These are phyloP conservation scores for Talaromyces sp. DNA, from an alignment of 2,329 filamentous ascomycete species.

Conservation along the genomic window DNA sequence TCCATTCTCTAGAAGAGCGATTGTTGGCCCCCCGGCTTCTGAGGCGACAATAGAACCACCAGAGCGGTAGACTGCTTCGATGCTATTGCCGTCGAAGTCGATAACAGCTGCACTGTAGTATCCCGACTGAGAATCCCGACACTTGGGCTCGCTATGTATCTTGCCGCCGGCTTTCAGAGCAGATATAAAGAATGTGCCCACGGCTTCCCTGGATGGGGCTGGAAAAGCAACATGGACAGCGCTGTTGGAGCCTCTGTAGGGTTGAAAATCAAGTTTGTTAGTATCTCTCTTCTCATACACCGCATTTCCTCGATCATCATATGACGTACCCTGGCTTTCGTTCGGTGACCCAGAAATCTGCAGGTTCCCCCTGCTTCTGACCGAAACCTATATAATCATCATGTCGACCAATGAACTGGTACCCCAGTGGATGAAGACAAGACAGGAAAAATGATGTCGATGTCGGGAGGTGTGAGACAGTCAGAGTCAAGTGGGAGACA, in stretches of 20 bases:
- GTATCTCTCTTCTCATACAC: background rate
- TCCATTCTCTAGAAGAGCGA: constrained; percentile 41
- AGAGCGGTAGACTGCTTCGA: constrained; percentile 71
- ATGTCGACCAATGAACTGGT: constrained; percentile 68
- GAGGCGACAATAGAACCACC: constrained; percentile 29
- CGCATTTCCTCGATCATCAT: constrained; percentile 35
- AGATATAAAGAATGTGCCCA: constrained; percentile 71
- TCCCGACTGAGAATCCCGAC: constrained; percentile 56
- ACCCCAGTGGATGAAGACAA: constrained; percentile 74
- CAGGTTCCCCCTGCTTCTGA: constrained; percentile 53
- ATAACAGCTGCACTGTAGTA: constrained; percentile 67
- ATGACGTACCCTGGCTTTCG: constrained; percentile 58
- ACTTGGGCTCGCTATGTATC: constrained; percentile 59
- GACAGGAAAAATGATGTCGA: constrained; percentile 83
- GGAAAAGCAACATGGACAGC: constrained; percentile 68
- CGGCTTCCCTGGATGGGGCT: constrained; percentile 65
- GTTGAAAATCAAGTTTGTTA: constrained; percentile 17
- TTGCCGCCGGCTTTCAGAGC: constrained; percentile 67
- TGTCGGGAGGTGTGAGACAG: constrained; percentile 75
- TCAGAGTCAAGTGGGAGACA: constrained; percentile 64
- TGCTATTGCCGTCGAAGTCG: constrained; percentile 81
- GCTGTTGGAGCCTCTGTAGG: constrained; percentile 51
- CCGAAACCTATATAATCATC: constrained; percentile 65
- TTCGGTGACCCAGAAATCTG: constrained; percentile 67
- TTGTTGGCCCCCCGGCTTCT: constrained; percentile 33